Base-by-base conservation (phyloP, 78 protist genomes). In the Chrysochromulina tobinii region DNA sequence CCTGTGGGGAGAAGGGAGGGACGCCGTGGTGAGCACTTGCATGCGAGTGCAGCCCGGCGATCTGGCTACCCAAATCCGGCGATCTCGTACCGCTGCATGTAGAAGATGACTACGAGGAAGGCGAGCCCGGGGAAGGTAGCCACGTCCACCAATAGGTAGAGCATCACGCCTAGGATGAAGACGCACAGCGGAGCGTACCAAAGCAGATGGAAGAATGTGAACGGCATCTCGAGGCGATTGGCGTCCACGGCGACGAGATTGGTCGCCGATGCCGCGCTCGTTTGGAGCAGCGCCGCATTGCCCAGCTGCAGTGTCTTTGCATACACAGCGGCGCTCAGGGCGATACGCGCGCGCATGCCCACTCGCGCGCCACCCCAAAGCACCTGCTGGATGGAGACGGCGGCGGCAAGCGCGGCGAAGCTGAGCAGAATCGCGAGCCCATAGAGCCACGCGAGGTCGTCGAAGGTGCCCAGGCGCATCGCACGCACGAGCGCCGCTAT, bases 301-400 rank as follows among this genome's bases (percentile, higher is more conserved):
- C 21, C 57, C 12, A 75, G 83, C 83, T 8, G 8, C 58, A 75
- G 12, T 57, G 21, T 15, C 83, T 75, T 75, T 21, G 4, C 14
- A n/a, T 75, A 75, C 18, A 75, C 58, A 12, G 83, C 83, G 12
- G 83, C 54, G 25, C 27, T 15, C 27, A 75, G 57, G 58, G 27
- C 83, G 8, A 75, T 4, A 54, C 50, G 38, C 14, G 83, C 83
- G 83, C 83, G 83, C 83, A 75, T 75, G 83, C 83, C 83, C 58
- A 11, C 11, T 12, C 83, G 83, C 83, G 83, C 3, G 57, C 83
- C 83, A 14, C 1, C 3, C 83, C 83, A 75, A 12, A 75, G 57
- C 12, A 75, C 83, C 83, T 75, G 83, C 83, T 75, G 83, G 12
- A 75, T 7, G 18, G 83, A 1, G 57, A 18, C 25, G 25, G 83